These are phyloP conservation scores for Telfairia occidentalis DNA, from an alignment of 331 rosid species.

Conservation along the genomic window DNA sequence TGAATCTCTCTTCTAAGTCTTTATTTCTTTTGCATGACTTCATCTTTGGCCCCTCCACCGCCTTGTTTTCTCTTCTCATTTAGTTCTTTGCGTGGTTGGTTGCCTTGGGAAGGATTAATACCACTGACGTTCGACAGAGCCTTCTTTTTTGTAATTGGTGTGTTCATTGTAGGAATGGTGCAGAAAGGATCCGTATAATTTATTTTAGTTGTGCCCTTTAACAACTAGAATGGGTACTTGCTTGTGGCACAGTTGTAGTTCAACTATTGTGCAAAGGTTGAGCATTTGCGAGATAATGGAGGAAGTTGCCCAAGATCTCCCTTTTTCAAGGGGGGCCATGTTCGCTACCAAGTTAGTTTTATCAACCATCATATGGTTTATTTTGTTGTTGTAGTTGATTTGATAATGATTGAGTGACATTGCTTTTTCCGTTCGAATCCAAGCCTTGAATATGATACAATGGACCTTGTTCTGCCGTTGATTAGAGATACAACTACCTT, in stretches of 20 bases:
- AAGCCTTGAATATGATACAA: too few species aligned
- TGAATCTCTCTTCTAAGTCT: too few species aligned
- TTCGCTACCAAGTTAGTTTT: not conserved
- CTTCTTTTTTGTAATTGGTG: not conserved
- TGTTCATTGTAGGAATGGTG: not conserved
- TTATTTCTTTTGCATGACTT: too few species aligned
- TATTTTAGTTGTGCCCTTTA: not conserved
- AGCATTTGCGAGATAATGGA: not conserved
- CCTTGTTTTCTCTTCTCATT: not conserved
- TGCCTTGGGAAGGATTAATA: not conserved
- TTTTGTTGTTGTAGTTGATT: too few species aligned
- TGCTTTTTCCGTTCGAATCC: too few species aligned
- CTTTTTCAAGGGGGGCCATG: not conserved
- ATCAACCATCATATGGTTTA: not conserved
- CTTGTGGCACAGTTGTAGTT: not conserved
- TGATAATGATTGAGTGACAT: too few species aligned
- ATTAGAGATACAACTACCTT: too few species aligned
- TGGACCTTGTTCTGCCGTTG: too few species aligned
- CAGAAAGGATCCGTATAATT: not conserved
- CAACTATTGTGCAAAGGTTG: not conserved
- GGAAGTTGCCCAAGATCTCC: not conserved
- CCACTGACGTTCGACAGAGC: not conserved
- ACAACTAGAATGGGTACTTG: not conserved
- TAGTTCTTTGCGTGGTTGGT: not conserved
- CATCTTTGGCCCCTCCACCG: too few species aligned